Percentiles rank a stretch among this genome's conserved stretches.
These are phyloP conservation scores for Phyllosticta citrichinensis DNA, from an alignment of 2,329 filamentous ascomycete species.

Conservation along the genomic window DNA sequence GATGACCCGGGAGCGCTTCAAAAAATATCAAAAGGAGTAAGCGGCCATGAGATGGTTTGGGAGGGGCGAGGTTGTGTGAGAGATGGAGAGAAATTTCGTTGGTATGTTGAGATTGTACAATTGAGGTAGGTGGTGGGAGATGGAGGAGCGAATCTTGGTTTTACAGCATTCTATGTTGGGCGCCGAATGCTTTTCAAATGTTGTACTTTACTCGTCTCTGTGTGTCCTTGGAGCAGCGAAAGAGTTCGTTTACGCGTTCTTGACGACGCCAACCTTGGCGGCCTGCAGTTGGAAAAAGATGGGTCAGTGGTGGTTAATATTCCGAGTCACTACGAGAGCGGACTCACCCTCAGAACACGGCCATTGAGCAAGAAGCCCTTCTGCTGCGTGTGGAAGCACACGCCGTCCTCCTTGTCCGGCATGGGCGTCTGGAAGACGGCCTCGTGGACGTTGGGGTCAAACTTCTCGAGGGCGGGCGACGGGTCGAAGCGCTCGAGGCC, in stretches of 20 bases:
- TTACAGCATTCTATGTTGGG: background rate
- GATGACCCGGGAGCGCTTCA: background rate
- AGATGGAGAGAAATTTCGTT: background rate
- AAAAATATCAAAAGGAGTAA: background rate
- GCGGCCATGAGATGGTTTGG: background rate
- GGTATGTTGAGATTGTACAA: background rate
- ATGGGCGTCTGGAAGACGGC: conserved; percentile 89
- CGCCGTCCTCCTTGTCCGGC: conserved; percentile 79
- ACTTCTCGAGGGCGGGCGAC: conserved; percentile 60
- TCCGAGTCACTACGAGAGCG: background rate
- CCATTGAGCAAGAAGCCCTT: conserved; percentile 96
- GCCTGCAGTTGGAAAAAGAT: conserved; percentile 38
- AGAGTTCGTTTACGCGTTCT: conserved; percentile 49
- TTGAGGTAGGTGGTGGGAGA: background rate
- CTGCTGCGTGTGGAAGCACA: conserved; percentile 84
- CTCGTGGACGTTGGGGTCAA: conserved; percentile 95
- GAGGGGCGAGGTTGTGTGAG: background rate
- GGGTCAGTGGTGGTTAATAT: background rate
- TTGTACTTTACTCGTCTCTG: background rate
- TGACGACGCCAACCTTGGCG: conserved; percentile 92
- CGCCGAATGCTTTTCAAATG: background rate
- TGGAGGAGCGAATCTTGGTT: background rate
- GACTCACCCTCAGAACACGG: conserved; percentile 59
- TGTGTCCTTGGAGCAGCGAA: background rate
- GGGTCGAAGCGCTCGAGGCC: conserved; percentile 86